Evolutionary conservation across 768 basidiomycete species (phyloP).

Genomic region (Podaxis pistillaris): DNA sequence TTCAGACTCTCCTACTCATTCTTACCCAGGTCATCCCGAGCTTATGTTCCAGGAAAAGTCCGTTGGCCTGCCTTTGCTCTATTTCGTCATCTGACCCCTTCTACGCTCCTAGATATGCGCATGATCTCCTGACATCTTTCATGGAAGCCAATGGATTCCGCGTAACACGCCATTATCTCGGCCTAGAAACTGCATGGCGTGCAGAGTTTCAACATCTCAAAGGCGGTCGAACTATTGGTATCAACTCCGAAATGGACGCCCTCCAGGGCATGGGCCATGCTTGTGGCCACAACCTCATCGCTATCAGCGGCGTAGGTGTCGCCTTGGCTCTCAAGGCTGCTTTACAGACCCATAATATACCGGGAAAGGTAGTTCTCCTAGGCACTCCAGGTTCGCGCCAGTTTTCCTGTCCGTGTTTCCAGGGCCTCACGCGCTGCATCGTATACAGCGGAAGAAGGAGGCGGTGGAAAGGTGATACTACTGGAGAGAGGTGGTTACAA

Average conservation of each 20-base stretch:
- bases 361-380: slow-evolving; percentile 70
- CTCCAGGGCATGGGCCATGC: slow-evolving; percentile 58
- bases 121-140: slow-evolving; percentile 64
- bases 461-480: slow-evolving; percentile 75
- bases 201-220: slow-evolving; percentile 63
- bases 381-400: slow-evolving; percentile 63
- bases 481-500: slow-evolving; percentile 75
- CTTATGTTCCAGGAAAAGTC: slow-evolving; percentile 64
- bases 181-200: slow-evolving; percentile 73
- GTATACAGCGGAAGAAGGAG: slow-evolving; percentile 67
- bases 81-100: neutral
- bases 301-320: slow-evolving; percentile 71
- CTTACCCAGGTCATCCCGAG: slow-evolving; percentile 59
- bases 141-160: slow-evolving; percentile 67
- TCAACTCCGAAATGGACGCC: slow-evolving; percentile 82
- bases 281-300: slow-evolving; percentile 85
- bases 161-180: slow-evolving; percentile 71
- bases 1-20: slow-evolving; percentile 8
- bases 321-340: slow-evolving; percentile 74
- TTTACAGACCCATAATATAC: slow-evolving; percentile 55
- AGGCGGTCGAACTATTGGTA: slow-evolving; percentile 65
- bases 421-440: slow-evolving; percentile 15
- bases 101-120: slow-evolving; percentile 54
- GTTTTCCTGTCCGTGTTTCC: neutral
- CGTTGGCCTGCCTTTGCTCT: slow-evolving; percentile 20